phyloP scores from a whole-genome alignment of 176 grass and related monocot genomes.

The Chrysopogon serrulatus region DNA sequence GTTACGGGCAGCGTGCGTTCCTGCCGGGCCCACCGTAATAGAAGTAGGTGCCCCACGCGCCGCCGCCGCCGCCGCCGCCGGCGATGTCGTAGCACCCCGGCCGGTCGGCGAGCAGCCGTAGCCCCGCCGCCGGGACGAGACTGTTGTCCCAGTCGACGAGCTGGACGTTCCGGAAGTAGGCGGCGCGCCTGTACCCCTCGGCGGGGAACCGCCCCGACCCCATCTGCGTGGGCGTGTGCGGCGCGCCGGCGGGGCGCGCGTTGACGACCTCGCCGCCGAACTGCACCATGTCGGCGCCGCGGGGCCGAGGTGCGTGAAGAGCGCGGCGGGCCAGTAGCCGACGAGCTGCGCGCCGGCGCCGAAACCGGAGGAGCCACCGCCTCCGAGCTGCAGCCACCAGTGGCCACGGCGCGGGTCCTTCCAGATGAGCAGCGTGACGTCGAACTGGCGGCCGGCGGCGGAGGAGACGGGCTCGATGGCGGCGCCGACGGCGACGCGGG shows the following conservation, averaged over 20 bases:
- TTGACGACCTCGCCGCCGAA: constrained; percentile 89
- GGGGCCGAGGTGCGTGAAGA: constrained; percentile 70
- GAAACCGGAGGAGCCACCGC: too few species aligned
- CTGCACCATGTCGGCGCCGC: constrained; percentile 86
- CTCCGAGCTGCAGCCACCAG: constrained; percentile 92
- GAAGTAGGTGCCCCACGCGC: constrained; percentile 73
- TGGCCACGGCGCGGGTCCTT: constrained; percentile 81
- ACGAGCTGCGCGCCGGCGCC: constrained; percentile 44
- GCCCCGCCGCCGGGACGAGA: constrained; percentile 50
- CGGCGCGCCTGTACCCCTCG: constrained; percentile 58
- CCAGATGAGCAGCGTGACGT: constrained; percentile 78
- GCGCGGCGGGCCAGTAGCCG: constrained; percentile 80
- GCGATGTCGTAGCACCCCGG: constrained; percentile 70
- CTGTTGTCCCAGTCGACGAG: constrained; percentile 86
- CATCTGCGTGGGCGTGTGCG: constrained; percentile 85
- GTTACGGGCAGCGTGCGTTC: constrained; percentile 54
- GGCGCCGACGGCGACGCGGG: constrained; percentile 62
- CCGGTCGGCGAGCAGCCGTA: constrained; percentile 63
- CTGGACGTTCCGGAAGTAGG: constrained; percentile 70
- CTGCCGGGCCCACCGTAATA: constrained; percentile 85
- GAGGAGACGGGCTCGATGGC: constrained; percentile 63
- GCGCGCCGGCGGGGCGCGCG: constrained; percentile 38
- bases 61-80: constrained; percentile 55
- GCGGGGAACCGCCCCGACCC: constrained; percentile 61
- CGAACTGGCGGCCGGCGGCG: constrained; percentile 53